A percentile compares a stretch with the other conserved stretches of the same genome.
Evolutionary conservation across 2,329 filamentous ascomycete genomes (phyloP).

Genomic region (Sclerotiophoma versabilis): DNA sequence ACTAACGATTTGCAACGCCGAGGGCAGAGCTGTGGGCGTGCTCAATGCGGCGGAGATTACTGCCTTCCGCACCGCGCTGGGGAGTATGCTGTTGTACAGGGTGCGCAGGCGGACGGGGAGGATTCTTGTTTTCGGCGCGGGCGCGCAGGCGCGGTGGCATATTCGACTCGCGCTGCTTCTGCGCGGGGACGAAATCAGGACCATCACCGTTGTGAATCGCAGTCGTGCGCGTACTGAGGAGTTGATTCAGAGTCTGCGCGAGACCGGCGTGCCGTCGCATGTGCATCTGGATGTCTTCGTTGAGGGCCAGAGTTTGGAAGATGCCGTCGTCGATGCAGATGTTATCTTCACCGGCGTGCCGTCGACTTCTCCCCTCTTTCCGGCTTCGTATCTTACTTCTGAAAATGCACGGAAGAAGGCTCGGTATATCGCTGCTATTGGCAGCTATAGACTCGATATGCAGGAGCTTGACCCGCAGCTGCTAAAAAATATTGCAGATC

Average conservation of each 20-base stretch:
- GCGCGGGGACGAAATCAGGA: constrained; percentile 42
- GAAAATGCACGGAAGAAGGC: constrained; percentile 14
- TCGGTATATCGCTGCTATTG: constrained; percentile 38
- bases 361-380: constrained; percentile 54
- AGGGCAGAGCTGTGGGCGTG: constrained; percentile 69
- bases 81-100: constrained; percentile 66
- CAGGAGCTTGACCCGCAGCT: constrained; percentile 57
- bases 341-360: constrained; percentile 61
- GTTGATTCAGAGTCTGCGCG: constrained; percentile 8
- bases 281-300: neutral
- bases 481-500: constrained; percentile 35
- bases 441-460: constrained; percentile 52
- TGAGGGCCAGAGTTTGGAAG: constrained; percentile 26
- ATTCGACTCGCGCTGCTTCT: constrained; percentile 54
- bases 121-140: constrained; percentile 58
- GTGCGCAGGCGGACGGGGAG: constrained; percentile 30
- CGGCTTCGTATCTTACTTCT: constrained; percentile 41
- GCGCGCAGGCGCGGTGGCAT: constrained; percentile 60
- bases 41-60: constrained; percentile 78
- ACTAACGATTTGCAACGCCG: constrained; percentile 62
- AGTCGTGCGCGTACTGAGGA: constrained; percentile 16
- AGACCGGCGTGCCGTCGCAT: neutral
- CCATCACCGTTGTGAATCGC: constrained; percentile 37
- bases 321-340: constrained; percentile 45
- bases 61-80: constrained; percentile 80